phyloP scores from a whole-genome alignment of 805 yeast species.

The Yarrowia divulgata region DNA sequence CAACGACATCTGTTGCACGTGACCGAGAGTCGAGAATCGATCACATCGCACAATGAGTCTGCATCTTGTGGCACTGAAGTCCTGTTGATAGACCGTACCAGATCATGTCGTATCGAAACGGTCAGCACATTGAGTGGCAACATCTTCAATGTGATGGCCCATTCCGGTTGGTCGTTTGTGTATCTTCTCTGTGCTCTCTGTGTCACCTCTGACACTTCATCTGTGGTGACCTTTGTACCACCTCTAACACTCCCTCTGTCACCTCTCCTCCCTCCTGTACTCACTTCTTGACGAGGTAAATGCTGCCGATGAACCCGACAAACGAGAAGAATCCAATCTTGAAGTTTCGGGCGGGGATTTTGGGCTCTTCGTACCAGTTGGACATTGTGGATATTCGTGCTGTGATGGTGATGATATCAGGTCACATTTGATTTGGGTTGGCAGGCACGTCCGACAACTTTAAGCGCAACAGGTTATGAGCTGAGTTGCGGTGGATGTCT shows the following conservation, averaged over 20 bases:
- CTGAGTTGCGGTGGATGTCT: constrained; percentile 1
- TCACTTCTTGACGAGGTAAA: constrained; percentile 39
- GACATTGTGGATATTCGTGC: neutral
- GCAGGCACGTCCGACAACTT: neutral
- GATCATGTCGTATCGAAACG: too few species aligned
- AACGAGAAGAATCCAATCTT: constrained; percentile 33
- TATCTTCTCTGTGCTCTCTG: too few species aligned
- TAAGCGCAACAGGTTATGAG: constrained; percentile 26
- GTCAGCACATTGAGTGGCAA: too few species aligned
- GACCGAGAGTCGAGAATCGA: too few species aligned
- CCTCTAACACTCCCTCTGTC: neutral
- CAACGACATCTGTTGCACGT: too few species aligned
- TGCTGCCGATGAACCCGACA: constrained; percentile 26
- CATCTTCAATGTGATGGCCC: too few species aligned
- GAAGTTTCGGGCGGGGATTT: constrained; percentile 39
- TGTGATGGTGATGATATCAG: constrained; percentile 14
- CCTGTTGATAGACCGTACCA: too few species aligned
- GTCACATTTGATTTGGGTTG: constrained; percentile 21
- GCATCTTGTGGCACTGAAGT: too few species aligned
- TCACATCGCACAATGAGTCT: too few species aligned
- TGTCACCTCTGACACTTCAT: too few species aligned
- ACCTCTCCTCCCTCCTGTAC: neutral
- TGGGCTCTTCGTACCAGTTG: constrained; percentile 39
- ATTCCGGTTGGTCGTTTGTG: too few species aligned
- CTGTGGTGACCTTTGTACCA: too few species aligned